Conservation (phyloP, 1,284 basidiomycete species). For the Sanguinoderma infundibulare region DNA sequence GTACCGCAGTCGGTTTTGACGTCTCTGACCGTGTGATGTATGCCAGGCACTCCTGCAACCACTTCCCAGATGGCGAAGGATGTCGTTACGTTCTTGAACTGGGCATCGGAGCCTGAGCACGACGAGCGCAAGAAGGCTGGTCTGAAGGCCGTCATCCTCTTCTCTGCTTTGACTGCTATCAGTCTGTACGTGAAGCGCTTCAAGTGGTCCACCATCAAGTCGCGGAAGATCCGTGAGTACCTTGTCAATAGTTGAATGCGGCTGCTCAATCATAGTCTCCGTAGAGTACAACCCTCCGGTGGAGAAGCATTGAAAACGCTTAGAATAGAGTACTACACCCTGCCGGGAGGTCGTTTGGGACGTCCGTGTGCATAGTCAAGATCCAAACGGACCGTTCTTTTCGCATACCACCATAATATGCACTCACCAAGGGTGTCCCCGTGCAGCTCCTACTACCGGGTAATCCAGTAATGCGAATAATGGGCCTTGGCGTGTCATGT, state of each 20-base stretch:
- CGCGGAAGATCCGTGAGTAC: constrained; percentile 86
- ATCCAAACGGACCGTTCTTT: constrained; percentile 22
- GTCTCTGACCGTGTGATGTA: constrained; percentile 4
- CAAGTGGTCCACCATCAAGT: constrained; percentile 94
- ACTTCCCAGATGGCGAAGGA: constrained; percentile 99
- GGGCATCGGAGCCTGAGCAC: constrained; percentile 97
- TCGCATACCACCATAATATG: constrained; percentile 6
- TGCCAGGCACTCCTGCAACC: constrained; percentile 89
- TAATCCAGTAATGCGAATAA: constrained; percentile 22
- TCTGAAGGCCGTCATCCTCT: constrained; percentile 90
- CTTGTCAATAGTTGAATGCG: background rate
- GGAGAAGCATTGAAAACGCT: constrained; percentile 37
- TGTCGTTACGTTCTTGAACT: constrained; percentile 92
- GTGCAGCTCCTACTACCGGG: background rate
- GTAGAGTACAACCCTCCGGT: constrained; percentile 59
- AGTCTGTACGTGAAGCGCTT: constrained; percentile 92
- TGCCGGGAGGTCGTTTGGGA: constrained; percentile 15
- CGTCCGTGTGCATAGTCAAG: constrained; percentile 24
- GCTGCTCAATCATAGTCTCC: constrained; percentile 21
- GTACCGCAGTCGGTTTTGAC: background rate
- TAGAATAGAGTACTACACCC: constrained; percentile 23
- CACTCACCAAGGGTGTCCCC: background rate
- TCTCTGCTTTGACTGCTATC: constrained; percentile 83
- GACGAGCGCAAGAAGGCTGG: constrained; percentile 98
- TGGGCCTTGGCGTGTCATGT: constrained; percentile 1